Percentiles rank a stretch among this genome's conserved stretches.
phyloP scores from a whole-genome alignment of 495 filamentous ascomycete species.

The Penicillium bovifimosum region DNA sequence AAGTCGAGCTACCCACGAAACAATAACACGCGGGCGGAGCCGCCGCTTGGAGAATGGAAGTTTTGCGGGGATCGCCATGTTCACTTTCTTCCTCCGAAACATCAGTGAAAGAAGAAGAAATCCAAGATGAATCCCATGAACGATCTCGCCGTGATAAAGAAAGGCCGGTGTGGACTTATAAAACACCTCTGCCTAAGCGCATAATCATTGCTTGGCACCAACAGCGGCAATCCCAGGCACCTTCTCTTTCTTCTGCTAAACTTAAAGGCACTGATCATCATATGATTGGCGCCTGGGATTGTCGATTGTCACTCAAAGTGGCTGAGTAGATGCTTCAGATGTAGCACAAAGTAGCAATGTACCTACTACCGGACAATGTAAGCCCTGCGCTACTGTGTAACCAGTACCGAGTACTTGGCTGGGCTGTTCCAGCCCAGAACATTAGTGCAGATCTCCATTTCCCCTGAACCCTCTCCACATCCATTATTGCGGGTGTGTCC shows the following conservation, averaged over 20 bases:
- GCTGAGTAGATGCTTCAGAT: conserved; percentile 2
- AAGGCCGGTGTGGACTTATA: neutral
- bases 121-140: neutral
- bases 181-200: neutral
- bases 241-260: neutral
- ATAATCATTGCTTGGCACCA: neutral
- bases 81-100: neutral
- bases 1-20: conserved; percentile 41
- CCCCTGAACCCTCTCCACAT: neutral
- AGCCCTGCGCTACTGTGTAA: neutral
- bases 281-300: neutral
- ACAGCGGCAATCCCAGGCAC: neutral
- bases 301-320: neutral
- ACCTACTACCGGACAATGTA: neutral
- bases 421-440: neutral
- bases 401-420: neutral
- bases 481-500: too few relatives aligned
- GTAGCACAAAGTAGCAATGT: neutral
- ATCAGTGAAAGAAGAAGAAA: neutral
- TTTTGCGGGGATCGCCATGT: conserved; percentile 40
- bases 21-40: conserved; percentile 45
- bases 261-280: neutral
- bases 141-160: neutral
- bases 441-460: conserved; percentile 2
- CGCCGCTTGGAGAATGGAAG: conserved; percentile 50